phyloP scores from a whole-genome alignment of 768 basidiomycete genomes.

The Podaxis rugospora region DNA sequence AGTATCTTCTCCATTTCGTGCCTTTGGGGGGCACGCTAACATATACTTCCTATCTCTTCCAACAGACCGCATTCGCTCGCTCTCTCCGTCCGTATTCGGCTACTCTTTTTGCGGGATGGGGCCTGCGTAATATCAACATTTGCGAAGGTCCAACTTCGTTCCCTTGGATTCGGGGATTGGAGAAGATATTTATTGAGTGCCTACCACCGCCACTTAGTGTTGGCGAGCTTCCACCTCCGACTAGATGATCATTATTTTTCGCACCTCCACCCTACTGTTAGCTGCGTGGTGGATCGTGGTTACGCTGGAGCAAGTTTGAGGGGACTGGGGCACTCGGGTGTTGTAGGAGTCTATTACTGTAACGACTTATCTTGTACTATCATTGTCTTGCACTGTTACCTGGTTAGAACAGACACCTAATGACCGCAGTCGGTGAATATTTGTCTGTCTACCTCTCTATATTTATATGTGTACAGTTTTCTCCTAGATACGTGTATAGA shows the following conservation, averaged over 20 bases:
- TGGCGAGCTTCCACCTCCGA: neutral
- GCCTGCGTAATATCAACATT: conserved; percentile 6
- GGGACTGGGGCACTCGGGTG: too few species aligned
- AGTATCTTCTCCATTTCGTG: neutral
- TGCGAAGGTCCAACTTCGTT: neutral
- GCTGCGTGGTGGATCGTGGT: neutral
- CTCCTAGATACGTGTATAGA: too few species aligned
- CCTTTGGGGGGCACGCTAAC: neutral
- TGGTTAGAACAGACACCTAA: too few species aligned
- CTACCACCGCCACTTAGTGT: conserved; percentile 3
- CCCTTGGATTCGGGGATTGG: conserved; percentile 7
- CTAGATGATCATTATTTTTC: neutral
- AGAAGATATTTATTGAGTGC: conserved; percentile 6
- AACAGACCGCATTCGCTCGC: neutral
- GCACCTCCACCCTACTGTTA: neutral
- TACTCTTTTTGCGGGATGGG: neutral
- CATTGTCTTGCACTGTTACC: too few species aligned
- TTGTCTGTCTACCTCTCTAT: too few species aligned
- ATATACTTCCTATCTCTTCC: neutral
- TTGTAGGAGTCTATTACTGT: too few species aligned
- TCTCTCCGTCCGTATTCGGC: neutral
- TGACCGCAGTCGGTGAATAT: too few species aligned
- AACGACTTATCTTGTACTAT: too few species aligned
- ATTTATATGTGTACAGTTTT: too few species aligned
- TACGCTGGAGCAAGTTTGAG: too few species aligned